phyloP scores from a whole-genome alignment of 441 rosid genomes.

The Francoa sonchifolia region DNA sequence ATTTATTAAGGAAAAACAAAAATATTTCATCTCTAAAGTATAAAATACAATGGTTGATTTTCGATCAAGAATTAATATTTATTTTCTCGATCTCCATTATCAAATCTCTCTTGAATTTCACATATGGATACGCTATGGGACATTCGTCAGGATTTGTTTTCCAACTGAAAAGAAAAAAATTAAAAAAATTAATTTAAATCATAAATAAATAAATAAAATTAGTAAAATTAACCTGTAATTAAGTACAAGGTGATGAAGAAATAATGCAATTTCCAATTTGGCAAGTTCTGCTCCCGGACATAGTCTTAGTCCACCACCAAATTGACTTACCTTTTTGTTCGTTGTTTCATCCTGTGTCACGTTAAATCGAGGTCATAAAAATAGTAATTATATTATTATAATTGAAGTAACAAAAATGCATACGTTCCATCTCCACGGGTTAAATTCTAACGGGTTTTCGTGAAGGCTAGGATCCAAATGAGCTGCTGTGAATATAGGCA shows the following conservation, averaged over 20 bases:
- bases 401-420: not conserved
- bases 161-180: conserved; percentile 35
- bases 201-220: not conserved
- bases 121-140: conserved; percentile 73
- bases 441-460: conserved; percentile 47
- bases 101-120: conserved; percentile 56
- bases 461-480: conserved; percentile 62
- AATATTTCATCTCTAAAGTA: no score
- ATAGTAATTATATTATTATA: not conserved
- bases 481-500: conserved; percentile 47
- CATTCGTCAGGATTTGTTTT: conserved; percentile 44
- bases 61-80: no score
- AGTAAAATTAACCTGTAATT: conserved; percentile 37
- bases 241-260: conserved; percentile 83
- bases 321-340: conserved; percentile 46
- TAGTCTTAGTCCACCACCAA: conserved; percentile 71
- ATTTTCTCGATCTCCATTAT: conserved; percentile 49
- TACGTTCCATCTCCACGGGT: conserved; percentile 84
- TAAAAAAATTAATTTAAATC: not conserved
- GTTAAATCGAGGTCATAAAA: not conserved
- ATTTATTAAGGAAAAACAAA: no score
- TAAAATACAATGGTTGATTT: no score
- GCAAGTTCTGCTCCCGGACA: conserved; percentile 86
- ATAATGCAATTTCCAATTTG: conserved; percentile 49
- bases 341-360: conserved; percentile 31